phyloP scores from a whole-genome alignment of 1,284 basidiomycete genomes.

The Trametes hirsuta region DNA sequence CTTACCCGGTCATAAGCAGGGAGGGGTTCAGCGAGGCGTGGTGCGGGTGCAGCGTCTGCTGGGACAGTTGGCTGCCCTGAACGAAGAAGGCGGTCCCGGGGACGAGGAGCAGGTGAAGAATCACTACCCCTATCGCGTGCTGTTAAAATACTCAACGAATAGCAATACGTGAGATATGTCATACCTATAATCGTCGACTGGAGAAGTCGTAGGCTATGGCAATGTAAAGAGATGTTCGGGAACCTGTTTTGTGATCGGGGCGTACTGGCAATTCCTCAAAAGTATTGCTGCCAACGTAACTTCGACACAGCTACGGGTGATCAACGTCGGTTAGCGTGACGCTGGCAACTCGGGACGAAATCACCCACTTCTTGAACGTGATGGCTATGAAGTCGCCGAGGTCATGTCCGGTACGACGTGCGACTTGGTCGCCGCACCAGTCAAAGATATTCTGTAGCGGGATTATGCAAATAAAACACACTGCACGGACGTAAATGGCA shows the following conservation, averaged over 20 bases:
- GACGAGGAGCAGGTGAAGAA: slow-evolving; percentile 63
- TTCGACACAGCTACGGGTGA: slow-evolving; percentile 47
- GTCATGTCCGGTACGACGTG: slow-evolving; percentile 43
- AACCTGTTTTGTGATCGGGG: slow-evolving; percentile 11
- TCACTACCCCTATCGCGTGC: slow-evolving; percentile 50
- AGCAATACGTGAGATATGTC: neutral
- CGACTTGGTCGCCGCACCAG: slow-evolving; percentile 63
- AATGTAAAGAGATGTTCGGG: neutral
- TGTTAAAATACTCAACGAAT: neutral
- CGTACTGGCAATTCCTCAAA: slow-evolving; percentile 67
- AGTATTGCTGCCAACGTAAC: slow-evolving; percentile 69
- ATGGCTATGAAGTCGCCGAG: slow-evolving; percentile 61
- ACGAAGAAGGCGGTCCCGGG: slow-evolving; percentile 63
- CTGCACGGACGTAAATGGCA: slow-evolving; percentile 33
- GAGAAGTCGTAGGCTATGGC: slow-evolving; percentile 50
- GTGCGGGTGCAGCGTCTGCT: slow-evolving; percentile 52
- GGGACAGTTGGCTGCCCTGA: slow-evolving; percentile 54
- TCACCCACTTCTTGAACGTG: slow-evolving; percentile 60
- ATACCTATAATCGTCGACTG: slow-evolving; percentile 63
- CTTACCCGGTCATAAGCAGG: slow-evolving; percentile 64
- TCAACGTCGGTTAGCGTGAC: neutral
- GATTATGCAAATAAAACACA: slow-evolving; percentile 56
- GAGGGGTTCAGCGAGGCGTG: slow-evolving; percentile 64
- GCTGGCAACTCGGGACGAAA: neutral
- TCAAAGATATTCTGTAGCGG: slow-evolving; percentile 61